Evolutionary conservation across 306 rosid genomes (phyloP).

Genomic region (Ormosia semicastrata): DNA sequence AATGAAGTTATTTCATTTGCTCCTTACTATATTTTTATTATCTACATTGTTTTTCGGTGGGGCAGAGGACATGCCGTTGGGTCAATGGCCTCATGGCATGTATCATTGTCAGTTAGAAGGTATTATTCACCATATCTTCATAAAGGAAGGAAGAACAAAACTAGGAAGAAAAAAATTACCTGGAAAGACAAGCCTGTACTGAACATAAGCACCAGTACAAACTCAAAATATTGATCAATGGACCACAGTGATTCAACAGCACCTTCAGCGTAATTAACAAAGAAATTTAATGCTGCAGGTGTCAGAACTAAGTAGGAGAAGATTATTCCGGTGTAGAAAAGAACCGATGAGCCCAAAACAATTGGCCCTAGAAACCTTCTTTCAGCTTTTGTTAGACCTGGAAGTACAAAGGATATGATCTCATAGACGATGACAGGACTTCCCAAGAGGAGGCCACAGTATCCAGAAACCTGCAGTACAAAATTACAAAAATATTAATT

Average conservation of each 20-base stretch:
- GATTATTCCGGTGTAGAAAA: conserved; percentile 84
- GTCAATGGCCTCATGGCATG: not conserved
- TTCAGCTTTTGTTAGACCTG: conserved; percentile 83
- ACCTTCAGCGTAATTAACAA: conserved; percentile 87
- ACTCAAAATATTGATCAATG: conserved; percentile 96
- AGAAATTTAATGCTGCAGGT: conserved; percentile 93
- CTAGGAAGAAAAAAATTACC: conserved; percentile 46
- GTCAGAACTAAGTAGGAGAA: conserved; percentile 83
- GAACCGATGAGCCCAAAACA: conserved; percentile 89
- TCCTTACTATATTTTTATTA: not conserved
- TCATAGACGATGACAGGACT: conserved; percentile 94
- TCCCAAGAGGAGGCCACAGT: conserved; percentile 90
- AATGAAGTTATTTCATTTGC: not conserved
- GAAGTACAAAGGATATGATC: conserved; percentile 87
- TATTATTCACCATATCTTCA: not conserved
- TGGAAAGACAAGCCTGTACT: conserved; percentile 99
- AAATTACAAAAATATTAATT: conserved; percentile 15
- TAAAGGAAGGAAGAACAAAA: not conserved
- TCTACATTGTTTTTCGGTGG: not conserved
- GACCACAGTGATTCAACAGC: conserved; percentile 97
- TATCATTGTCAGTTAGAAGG: not conserved
- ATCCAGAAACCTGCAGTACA: conserved; percentile 87
- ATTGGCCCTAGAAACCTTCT: conserved; percentile 91
- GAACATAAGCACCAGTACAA: conserved; percentile 93
- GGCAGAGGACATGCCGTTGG: not conserved